These are phyloP conservation scores for Pulveroboletus sp. DNA, from an alignment of 768 basidiomycete genomes.

Conservation along the genomic window DNA sequence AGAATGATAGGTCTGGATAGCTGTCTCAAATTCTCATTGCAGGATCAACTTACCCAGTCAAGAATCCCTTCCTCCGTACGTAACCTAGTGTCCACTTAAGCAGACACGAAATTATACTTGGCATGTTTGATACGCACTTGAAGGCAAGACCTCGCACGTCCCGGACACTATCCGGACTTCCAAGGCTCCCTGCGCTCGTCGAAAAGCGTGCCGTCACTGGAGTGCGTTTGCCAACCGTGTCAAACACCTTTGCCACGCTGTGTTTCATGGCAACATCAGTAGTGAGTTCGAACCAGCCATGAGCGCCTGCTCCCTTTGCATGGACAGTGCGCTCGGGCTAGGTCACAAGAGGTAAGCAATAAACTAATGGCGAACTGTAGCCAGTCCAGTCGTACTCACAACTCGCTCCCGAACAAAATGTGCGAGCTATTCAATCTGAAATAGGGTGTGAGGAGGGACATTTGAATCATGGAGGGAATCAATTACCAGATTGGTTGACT, in stretches of 20 bases:
- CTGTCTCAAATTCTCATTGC: constrained; percentile 10
- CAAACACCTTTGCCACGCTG: constrained; percentile 15
- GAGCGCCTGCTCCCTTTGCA: constrained; percentile 16
- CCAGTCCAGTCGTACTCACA: constrained; percentile 2
- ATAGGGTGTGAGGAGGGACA: not conserved
- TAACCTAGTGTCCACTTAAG: constrained; percentile 20
- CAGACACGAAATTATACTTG: not conserved
- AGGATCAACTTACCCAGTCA: constrained; percentile 35
- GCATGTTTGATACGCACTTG: constrained; percentile 35
- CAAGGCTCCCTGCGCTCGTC: constrained; percentile 54
- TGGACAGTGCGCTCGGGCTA: constrained; percentile 18
- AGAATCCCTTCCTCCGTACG: constrained; percentile 38
- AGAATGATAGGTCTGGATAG: constrained; percentile 1
- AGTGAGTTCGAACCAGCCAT: constrained; percentile 19
- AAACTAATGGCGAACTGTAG: too few species aligned
- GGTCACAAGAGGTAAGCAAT: not conserved
- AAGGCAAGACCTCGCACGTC: constrained; percentile 56
- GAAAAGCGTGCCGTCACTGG: constrained; percentile 40
- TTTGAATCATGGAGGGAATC: too few species aligned
- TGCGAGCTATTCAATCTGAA: constrained; percentile 14
- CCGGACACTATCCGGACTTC: constrained; percentile 46
- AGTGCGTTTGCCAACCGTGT: constrained; percentile 16
- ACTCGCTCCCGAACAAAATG: constrained; percentile 20
- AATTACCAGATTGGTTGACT: constrained; percentile 9
- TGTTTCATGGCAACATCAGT: constrained; percentile 14